phyloP scores from a whole-genome alignment of 1,284 basidiomycete genomes.

The Cutaneotrichosporon mucoides region DNA sequence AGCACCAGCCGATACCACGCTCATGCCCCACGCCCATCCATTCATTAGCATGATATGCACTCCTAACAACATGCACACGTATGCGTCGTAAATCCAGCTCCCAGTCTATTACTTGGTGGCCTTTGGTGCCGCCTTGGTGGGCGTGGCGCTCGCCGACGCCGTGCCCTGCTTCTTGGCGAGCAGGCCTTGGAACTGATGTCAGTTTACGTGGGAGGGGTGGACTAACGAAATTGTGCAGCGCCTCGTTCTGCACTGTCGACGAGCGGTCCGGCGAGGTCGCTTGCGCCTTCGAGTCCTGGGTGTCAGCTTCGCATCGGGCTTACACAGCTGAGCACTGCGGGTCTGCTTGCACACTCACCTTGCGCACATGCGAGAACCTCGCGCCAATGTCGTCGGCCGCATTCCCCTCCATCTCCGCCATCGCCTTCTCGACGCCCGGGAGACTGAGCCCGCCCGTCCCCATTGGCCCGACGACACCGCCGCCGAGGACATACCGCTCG shows the following conservation, averaged over 20 bases:
- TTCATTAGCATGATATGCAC: conserved; percentile 4
- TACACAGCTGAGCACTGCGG: too few relatives aligned
- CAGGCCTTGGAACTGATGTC: conserved; percentile 42
- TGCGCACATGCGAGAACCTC: conserved; percentile 15
- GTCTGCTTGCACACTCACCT: background rate
- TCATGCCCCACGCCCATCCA: too few relatives aligned
- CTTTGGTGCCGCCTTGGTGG: conserved; percentile 21
- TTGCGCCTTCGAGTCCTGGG: conserved; percentile 26
- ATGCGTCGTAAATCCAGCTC: background rate
- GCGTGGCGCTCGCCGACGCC: conserved; percentile 11
- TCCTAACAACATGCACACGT: background rate
- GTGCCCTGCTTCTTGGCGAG: conserved; percentile 26
- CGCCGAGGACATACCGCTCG: conserved; percentile 41
- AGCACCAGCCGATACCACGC: too few relatives aligned
- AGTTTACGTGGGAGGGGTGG: background rate
- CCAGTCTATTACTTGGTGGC: conserved; percentile 7
- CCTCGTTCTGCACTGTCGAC: conserved; percentile 36
- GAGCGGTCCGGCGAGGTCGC: conserved; percentile 10
- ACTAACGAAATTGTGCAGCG: conserved; percentile 48
- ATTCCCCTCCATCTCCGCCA: conserved; percentile 73
- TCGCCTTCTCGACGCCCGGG: conserved; percentile 76
- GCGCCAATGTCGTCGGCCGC: conserved; percentile 1
- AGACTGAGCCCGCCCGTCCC: conserved; percentile 74
- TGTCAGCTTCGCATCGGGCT: conserved; percentile 6
- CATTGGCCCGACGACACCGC: conserved; percentile 75